Conservation (phyloP, 768 basidiomycete species). For the Lentinula raphanica region DNA sequence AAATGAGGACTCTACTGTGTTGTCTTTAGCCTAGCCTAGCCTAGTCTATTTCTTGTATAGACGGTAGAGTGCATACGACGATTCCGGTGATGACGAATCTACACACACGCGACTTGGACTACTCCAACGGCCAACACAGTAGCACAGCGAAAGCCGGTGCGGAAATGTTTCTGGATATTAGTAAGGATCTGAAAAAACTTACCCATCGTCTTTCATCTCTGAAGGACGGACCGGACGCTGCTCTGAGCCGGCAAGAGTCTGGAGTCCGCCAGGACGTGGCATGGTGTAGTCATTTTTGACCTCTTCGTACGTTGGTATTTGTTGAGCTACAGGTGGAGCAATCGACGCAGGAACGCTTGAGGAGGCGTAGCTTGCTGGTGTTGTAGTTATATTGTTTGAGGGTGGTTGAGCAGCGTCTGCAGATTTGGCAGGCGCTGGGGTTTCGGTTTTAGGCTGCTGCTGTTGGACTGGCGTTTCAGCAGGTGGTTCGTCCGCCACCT, state of each 20-base stretch:
- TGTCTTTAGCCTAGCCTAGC: constrained; percentile 69
- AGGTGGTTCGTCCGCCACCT: constrained; percentile 25
- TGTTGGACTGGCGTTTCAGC: constrained; percentile 10
- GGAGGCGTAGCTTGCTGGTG: constrained; percentile 8
- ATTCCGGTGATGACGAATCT: constrained; percentile 3
- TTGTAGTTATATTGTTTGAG: background rate
- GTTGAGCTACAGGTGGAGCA: constrained; percentile 73
- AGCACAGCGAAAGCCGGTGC: background rate
- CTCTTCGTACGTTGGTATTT: constrained; percentile 74
- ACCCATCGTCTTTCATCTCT: constrained; percentile 99
- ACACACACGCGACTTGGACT: constrained; percentile 1
- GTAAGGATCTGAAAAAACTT: constrained; percentile 14
- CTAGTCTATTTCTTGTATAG: constrained; percentile 60
- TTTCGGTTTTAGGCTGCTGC: background rate
- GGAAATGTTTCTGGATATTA: background rate
- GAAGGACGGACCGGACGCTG: constrained; percentile 74
- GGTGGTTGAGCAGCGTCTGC: constrained; percentile 15
- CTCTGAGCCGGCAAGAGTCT: constrained; percentile 34
- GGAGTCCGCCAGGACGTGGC: constrained; percentile 20
- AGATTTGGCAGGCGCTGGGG: constrained; percentile 18
- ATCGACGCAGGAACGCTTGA: constrained; percentile 44
- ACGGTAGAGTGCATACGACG: constrained; percentile 16
- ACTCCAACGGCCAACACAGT: background rate
- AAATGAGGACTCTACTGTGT: constrained; percentile 72
- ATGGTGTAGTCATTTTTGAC: constrained; percentile 20